Percentiles rank a stretch among this genome's conserved stretches.
Conservation (phyloP, 2,329 filamentous ascomycete genomes). For the Podosphaera xanthii region DNA sequence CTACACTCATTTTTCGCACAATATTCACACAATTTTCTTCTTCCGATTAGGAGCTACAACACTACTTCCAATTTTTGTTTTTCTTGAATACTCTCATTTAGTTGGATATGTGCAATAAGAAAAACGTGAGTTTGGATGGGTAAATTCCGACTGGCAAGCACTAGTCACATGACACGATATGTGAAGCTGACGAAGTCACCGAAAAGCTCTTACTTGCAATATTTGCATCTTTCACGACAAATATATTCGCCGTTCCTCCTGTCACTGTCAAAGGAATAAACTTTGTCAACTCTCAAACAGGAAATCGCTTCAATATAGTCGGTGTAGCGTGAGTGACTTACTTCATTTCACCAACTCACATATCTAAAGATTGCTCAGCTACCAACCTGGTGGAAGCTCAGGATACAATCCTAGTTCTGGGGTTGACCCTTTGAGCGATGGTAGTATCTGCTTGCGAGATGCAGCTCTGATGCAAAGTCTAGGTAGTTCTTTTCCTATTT, state of each 20-base stretch:
- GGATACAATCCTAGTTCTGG: constrained; percentile 32
- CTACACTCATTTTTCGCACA: too few relatives aligned
- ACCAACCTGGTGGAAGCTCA: constrained; percentile 43
- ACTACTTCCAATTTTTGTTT: too few relatives aligned
- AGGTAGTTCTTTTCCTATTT: constrained; percentile 11
- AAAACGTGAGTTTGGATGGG: too few relatives aligned
- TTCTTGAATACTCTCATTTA: too few relatives aligned
- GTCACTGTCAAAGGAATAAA: constrained; percentile 32
- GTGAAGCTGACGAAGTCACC: too few relatives aligned
- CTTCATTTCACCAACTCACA: background rate
- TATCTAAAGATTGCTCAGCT: constrained; percentile 15
- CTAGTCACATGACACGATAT: too few relatives aligned
- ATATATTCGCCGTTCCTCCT: constrained; percentile 31
- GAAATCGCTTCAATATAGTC: constrained; percentile 40
- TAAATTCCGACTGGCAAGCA: too few relatives aligned
- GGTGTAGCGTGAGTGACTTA: constrained; percentile 26
- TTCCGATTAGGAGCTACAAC: too few relatives aligned
- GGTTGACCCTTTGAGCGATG: constrained; percentile 36
- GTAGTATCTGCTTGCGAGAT: constrained; percentile 35
- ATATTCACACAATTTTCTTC: too few relatives aligned
- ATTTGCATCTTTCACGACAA: constrained; percentile 13
- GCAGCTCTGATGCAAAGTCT: constrained; percentile 41
- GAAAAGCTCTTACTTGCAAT: too few relatives aligned
- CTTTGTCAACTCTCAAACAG: constrained; percentile 35
- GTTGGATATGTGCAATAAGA: too few relatives aligned